These are phyloP conservation scores for Cotoneaster glaucophyllus DNA, from an alignment of 306 rosid species.

Conservation along the genomic window DNA sequence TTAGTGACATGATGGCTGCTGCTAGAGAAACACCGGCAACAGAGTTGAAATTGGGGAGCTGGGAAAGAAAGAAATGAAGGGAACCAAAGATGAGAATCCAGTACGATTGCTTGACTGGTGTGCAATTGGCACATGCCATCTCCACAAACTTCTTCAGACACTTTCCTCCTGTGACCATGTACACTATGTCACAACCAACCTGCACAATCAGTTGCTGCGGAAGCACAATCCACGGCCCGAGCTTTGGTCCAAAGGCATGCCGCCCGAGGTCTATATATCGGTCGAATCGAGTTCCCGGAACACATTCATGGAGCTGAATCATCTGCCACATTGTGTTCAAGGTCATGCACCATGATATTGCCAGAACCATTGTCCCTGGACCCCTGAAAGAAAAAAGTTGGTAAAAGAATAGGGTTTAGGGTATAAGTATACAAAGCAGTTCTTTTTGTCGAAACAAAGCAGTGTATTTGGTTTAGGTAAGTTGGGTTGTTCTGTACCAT, in stretches of 20 bases:
- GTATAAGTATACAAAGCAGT: background rate
- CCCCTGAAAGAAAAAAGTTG: slow-evolving; percentile 46
- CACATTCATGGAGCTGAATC: slow-evolving; percentile 93
- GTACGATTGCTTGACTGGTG: slow-evolving; percentile 60
- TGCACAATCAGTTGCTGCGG: slow-evolving; percentile 89
- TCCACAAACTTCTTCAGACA: slow-evolving; percentile 84
- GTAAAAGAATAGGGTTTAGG: background rate
- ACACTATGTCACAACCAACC: slow-evolving; percentile 89
- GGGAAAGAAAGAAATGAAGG: slow-evolving; percentile 82
- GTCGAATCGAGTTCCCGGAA: slow-evolving; percentile 77
- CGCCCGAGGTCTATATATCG: slow-evolving; percentile 82
- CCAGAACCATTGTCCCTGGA: slow-evolving; percentile 66
- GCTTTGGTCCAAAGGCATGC: slow-evolving; percentile 73
- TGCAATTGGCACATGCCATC: slow-evolving; percentile 73
- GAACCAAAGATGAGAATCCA: slow-evolving; percentile 86
- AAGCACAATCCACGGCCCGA: slow-evolving; percentile 89
- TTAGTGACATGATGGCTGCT: slow-evolving; percentile 85
- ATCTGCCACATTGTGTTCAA: slow-evolving; percentile 93
- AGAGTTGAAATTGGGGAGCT: slow-evolving; percentile 90
- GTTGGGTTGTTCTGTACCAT: slow-evolving; percentile 42
- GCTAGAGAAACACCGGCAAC: slow-evolving; percentile 92
- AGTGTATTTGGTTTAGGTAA: background rate
- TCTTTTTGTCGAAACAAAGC: too few species aligned
- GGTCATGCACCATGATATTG: slow-evolving; percentile 72
- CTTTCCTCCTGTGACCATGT: slow-evolving; percentile 90